Percentiles rank a stretch among this genome's conserved stretches.
phyloP scores from a whole-genome alignment of 2,329 filamentous ascomycete genomes.

The Aspergillus sp. region DNA sequence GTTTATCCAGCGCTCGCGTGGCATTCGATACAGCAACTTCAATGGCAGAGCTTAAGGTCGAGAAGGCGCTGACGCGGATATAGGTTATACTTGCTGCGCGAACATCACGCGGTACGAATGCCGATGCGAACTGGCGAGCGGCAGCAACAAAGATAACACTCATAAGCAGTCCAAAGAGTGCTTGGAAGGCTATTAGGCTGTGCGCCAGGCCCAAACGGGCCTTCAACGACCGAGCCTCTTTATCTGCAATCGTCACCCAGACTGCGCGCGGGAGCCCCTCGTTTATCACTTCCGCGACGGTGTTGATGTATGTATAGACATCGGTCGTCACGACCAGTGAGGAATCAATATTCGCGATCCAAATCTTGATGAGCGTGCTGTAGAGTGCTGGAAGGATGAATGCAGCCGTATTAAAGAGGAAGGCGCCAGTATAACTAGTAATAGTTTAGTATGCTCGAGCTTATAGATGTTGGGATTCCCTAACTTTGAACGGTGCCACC shows the following conservation, averaged over 20 bases:
- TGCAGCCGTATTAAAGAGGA: slow-evolving; percentile 62
- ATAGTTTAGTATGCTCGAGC: background rate
- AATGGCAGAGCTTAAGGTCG: slow-evolving; percentile 60
- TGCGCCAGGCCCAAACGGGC: slow-evolving; percentile 60
- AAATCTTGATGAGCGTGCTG: slow-evolving; percentile 62
- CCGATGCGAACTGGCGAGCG: slow-evolving; percentile 55
- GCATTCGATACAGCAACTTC: slow-evolving; percentile 62
- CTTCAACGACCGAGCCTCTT: slow-evolving; percentile 49
- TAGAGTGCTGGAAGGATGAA: slow-evolving; percentile 69
- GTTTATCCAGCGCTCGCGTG: slow-evolving; percentile 66
- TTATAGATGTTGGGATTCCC: background rate
- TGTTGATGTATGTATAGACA: slow-evolving; percentile 67
- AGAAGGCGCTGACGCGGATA: slow-evolving; percentile 64
- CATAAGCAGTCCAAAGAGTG: slow-evolving; percentile 57
- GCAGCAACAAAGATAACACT: slow-evolving; percentile 58
- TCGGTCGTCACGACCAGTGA: slow-evolving; percentile 64
- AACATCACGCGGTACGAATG: slow-evolving; percentile 63
- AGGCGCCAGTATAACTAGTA: slow-evolving; percentile 54
- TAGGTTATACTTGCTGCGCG: slow-evolving; percentile 60
- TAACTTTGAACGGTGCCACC: slow-evolving; percentile 4
- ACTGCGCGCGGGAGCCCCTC: slow-evolving; percentile 68
- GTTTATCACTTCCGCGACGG: slow-evolving; percentile 67
- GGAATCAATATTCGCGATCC: slow-evolving; percentile 67
- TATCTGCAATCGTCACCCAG: slow-evolving; percentile 69
- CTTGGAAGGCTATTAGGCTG: slow-evolving; percentile 57